Evolutionary conservation across 1,284 basidiomycete genomes (phyloP).

Genomic region (Ceratobasidium theobromae): DNA sequence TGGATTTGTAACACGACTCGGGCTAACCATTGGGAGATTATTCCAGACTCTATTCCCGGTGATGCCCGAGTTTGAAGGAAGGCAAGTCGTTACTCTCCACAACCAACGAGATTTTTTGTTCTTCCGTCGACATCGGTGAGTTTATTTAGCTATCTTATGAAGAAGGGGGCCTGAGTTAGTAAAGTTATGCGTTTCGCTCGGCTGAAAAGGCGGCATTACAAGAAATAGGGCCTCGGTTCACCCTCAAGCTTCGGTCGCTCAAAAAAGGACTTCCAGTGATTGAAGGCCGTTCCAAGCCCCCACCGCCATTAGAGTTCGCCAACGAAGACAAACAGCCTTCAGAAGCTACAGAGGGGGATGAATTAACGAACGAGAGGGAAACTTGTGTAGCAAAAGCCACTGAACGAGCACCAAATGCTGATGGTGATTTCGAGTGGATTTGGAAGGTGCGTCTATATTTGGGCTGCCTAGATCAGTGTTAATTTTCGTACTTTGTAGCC

Average conservation of each 20-base stretch:
- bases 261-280: constrained; percentile 87
- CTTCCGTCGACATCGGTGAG: constrained; percentile 88
- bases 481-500: constrained; percentile 51
- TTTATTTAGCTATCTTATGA: not conserved
- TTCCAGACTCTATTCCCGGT: constrained; percentile 96
- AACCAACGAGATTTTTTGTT: constrained; percentile 99
- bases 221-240: constrained; percentile 98
- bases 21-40: constrained; percentile 89
- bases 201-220: constrained; percentile 91
- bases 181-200: constrained; percentile 88
- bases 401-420: constrained; percentile 50
- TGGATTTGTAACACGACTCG: constrained; percentile 91
- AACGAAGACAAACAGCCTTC: constrained; percentile 47
- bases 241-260: constrained; percentile 88
- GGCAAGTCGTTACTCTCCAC: constrained; percentile 96
- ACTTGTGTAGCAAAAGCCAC: constrained; percentile 37
- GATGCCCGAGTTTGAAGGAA: constrained; percentile 91
- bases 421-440: constrained; percentile 71
- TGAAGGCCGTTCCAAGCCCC: constrained; percentile 60
- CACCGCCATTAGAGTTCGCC: constrained; percentile 64
- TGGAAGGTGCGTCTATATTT: no score
- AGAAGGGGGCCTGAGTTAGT: not conserved
- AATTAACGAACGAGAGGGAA: constrained; percentile 40
- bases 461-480: constrained; percentile 38
- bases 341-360: constrained; percentile 37